Evolutionary conservation across 768 basidiomycete species (phyloP), one percentile per base, ranked within the genome.

Genomic region (Psilocybe sp.): DNA sequence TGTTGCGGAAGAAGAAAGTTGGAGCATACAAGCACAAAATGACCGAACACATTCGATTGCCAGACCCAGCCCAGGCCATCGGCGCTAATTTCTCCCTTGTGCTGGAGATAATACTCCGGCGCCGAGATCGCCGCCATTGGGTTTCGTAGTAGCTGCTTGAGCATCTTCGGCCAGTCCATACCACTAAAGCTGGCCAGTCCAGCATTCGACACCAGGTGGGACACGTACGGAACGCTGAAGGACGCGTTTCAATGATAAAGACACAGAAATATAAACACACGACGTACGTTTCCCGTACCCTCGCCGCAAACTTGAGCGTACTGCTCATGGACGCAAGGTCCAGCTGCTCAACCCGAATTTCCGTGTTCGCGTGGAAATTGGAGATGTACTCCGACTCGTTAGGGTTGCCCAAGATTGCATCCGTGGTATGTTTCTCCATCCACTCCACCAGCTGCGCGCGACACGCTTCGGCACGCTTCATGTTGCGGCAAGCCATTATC

Each of bases 41-140:
- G 90, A 0, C 85, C 83, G 49, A 93, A 92, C 20, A 92, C 68
- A 58, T 93, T 93, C 51, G 81, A 87, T 61, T 92, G 89, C 89
- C 90, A 94, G 6, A 84, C 79, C 77, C 78, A 85, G 2, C 92
- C 92, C 0, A 92, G 67, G 5, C 85, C 82, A 55, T 94, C 89
- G 4, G 68, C 66, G 54, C 81, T 88, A 44, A 76, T 56, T 53
- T 83, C 77, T 7, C 87, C 89, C 10, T 51, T 60, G 23, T 72
- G 64, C 62, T 93, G 89, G 4, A 72, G 50, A 59, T 84, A 78
- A 64, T 65, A 91, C 12, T 46, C 55, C 1, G 88, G 89, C 3
- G 67, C 49, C 5, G 84, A 81, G 39, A 87, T 63, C 4, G 77
- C 71, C 12, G 55, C 58, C 42, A 84, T 59, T 14, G 77, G 77